Base-by-base conservation (phyloP, 2,329 filamentous ascomycete species). In the Ambrosiella beaveri region DNA sequence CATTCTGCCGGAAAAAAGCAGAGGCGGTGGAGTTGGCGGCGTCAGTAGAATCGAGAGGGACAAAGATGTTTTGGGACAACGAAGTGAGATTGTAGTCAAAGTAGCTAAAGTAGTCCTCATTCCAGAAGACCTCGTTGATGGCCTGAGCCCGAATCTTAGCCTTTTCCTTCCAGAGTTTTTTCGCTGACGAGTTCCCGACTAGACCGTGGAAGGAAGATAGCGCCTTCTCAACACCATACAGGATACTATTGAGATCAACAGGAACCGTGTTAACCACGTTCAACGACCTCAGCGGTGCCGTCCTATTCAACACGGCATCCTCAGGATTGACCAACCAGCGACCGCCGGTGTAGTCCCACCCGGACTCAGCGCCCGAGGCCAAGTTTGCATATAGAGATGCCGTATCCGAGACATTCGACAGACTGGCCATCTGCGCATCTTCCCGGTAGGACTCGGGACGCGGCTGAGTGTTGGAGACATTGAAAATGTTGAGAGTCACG, bases 81-180 rank as follows among this genome's bases (percentile, higher is more conserved):
- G 79, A 78, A 0, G 80, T 85, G 37, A 81, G 61, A 69, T 85
- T 86, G 71, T 79, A 85, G 71, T 86, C 82, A 64, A 85, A 85
- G 71, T 84, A 86, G 67, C 75, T 75, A 67, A 71, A 77, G 61
- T 79, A 73, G 6, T 77, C 80, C 37, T 75, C 69, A 66, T 84
- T 84, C 82, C 82, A 86, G 67, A 85, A 72, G 51, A 85, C 67
- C 0, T 73, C 71, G 53, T 77, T 76, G 75, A 86, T 85, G 62
- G 80, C 81, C 49, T 76, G 73, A 66, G 78, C 79, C 61, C 82
- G 76, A 37, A 72, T 68, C 2, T 66, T 64, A 11, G 82, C 82
- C 4, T 71, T 66, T 3, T 70, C 64, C 5, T 70, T 68, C 75
- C 79, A 85, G 8, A 69, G 63, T 7, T 69, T 66, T 1, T 78